Evolutionary conservation across 2,329 filamentous ascomycete species (phyloP).

Genomic region (Sporothrix globosa): DNA sequence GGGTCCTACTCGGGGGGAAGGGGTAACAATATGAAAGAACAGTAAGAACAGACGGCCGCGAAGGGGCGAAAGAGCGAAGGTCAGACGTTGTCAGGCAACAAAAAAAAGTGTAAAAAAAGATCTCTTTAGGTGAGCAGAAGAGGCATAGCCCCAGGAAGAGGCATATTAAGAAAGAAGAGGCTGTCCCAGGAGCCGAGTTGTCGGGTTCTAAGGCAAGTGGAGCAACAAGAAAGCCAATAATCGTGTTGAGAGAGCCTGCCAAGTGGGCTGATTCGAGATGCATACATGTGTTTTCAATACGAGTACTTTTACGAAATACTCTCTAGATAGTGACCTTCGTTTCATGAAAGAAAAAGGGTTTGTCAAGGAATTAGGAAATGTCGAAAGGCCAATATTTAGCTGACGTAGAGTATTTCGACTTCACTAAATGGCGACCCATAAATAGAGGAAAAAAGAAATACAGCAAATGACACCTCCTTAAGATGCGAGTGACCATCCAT

Average conservation of each 20-base stretch:
- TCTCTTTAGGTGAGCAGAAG: background rate
- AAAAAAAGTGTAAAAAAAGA: background rate
- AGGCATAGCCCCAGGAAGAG: background rate
- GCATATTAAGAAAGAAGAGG: constrained; percentile 6
- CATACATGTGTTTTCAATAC: background rate
- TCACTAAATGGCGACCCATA: background rate
- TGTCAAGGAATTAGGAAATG: background rate
- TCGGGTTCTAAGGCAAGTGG: constrained; percentile 19
- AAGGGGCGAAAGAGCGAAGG: background rate
- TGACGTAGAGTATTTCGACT: background rate
- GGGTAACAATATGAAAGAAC: background rate
- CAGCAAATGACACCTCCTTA: background rate
- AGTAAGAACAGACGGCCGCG: too few relatives aligned
- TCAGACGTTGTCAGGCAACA: background rate
- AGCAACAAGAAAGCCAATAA: background rate
- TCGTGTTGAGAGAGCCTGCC: background rate
- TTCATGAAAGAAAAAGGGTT: background rate
- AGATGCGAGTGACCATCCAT: background rate
- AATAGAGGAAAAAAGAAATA: background rate
- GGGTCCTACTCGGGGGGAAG: background rate
- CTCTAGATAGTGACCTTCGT: background rate
- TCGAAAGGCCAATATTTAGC: too few relatives aligned
- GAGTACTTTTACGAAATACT: background rate
- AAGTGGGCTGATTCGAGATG: background rate
- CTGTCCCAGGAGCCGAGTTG: constrained; percentile 26